Percentiles rank a stretch among this genome's conserved stretches.
These are phyloP conservation scores for Primulina tabacum DNA, from an alignment of 257 asterid genomes.

Conservation along the genomic window DNA sequence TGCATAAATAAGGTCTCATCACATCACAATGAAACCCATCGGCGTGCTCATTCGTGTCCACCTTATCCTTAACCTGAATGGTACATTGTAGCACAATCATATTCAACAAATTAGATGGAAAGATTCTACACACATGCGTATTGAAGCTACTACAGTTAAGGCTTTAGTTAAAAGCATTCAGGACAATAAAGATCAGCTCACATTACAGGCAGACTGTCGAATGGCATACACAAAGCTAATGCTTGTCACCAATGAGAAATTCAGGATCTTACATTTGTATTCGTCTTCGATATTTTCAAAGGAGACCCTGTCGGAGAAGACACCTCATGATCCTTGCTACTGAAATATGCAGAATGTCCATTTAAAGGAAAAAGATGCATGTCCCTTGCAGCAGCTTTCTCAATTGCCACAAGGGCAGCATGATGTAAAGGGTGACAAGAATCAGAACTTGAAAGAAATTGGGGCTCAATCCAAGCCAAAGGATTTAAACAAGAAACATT, in stretches of 20 bases:
- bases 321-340: constrained; percentile 34
- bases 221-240: not conserved
- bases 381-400: constrained; percentile 78
- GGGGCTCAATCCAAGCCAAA: constrained; percentile 59
- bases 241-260: not conserved
- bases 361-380: constrained; percentile 48
- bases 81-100: not conserved
- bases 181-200: not conserved
- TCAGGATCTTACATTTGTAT: constrained; percentile 22
- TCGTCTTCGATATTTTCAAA: constrained; percentile 55
- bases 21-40: constrained; percentile 34
- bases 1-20: constrained; percentile 75
- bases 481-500: constrained; percentile 76
- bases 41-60: constrained; percentile 20
- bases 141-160: not conserved
- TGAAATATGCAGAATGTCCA: constrained; percentile 27
- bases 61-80: constrained; percentile 46
- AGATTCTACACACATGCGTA: not conserved
- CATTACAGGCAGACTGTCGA: not conserved
- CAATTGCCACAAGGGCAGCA: constrained; percentile 85
- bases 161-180: not conserved
- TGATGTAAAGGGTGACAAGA: constrained; percentile 80
- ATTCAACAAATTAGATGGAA: not conserved
- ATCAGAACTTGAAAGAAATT: constrained; percentile 24
- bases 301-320: constrained; percentile 41